phyloP scores from a whole-genome alignment of 1,284 basidiomycete genomes.

The Austroboletus novae-zelandiae region DNA sequence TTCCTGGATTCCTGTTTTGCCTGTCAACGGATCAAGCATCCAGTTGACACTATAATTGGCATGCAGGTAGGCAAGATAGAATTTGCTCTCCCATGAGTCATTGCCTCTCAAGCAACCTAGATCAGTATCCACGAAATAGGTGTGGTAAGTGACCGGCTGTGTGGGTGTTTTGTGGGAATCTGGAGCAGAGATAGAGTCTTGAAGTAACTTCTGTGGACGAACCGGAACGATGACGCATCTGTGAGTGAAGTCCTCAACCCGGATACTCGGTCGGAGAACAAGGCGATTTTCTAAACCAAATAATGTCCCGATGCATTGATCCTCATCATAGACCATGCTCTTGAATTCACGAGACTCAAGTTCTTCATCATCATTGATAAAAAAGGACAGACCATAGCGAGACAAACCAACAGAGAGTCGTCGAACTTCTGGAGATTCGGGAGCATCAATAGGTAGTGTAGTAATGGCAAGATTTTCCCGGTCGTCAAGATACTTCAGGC shows the following conservation, averaged over 20 bases:
- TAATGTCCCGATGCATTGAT: slow-evolving; percentile 20
- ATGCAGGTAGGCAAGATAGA: background rate
- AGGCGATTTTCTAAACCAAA: slow-evolving; percentile 36
- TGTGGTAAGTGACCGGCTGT: background rate
- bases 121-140: background rate
- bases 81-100: background rate
- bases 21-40: slow-evolving; percentile 43
- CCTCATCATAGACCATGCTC: slow-evolving; percentile 16
- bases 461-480: slow-evolving; percentile 30
- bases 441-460: background rate
- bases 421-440: background rate
- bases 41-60: slow-evolving; percentile 31
- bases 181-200: slow-evolving; percentile 1
- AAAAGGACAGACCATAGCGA: slow-evolving; percentile 39
- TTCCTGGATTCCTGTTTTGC: slow-evolving; percentile 45
- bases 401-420: slow-evolving; percentile 39
- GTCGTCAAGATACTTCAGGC: slow-evolving; percentile 33
- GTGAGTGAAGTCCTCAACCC: background rate
- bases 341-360: slow-evolving; percentile 31
- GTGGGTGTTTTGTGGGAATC: background rate
- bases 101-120: background rate
- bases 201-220: background rate
- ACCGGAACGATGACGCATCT: background rate
- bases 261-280: slow-evolving; percentile 25
- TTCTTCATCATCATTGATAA: slow-evolving; percentile 24